A percentile compares a stretch with the other conserved stretches of the same genome.
Evolutionary conservation across 2,329 filamentous ascomycete genomes (phyloP).

Genomic region (Diaporthe longicolla): DNA sequence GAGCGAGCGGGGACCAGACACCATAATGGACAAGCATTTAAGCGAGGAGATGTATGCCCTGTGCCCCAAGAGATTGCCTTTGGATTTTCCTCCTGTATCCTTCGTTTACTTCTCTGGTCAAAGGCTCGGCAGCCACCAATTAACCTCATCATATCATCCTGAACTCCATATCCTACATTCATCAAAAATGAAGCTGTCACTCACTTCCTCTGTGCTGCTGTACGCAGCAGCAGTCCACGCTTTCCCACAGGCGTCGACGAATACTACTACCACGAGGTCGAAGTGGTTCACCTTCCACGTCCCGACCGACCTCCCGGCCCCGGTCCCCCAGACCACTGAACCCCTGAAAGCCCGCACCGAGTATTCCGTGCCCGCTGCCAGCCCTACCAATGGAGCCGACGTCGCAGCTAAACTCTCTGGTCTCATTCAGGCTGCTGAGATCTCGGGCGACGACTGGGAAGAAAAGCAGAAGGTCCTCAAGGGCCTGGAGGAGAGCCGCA

Average conservation of each 20-base stretch:
- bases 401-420: too few relatives aligned
- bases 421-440: too few relatives aligned
- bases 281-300: too few relatives aligned
- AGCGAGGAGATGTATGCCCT: fast-evolving
- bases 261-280: too few relatives aligned
- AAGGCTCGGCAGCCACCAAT: neutral
- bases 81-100: neutral
- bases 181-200: neutral
- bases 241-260: neutral
- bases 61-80: too few relatives aligned
- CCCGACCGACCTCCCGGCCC: too few relatives aligned
- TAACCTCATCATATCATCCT: too few relatives aligned
- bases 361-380: neutral
- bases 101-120: neutral
- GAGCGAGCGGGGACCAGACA: neutral
- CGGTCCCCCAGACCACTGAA: too few relatives aligned
- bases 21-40: neutral
- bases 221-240: neutral
- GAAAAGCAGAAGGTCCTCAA: neutral
- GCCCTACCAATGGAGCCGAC: neutral
- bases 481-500: neutral
- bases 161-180: neutral
- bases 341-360: too few relatives aligned
- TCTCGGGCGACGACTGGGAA: neutral
- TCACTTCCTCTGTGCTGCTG: neutral